phyloP scores from a whole-genome alignment of 306 rosid genomes.

The Rubus idaeus region DNA sequence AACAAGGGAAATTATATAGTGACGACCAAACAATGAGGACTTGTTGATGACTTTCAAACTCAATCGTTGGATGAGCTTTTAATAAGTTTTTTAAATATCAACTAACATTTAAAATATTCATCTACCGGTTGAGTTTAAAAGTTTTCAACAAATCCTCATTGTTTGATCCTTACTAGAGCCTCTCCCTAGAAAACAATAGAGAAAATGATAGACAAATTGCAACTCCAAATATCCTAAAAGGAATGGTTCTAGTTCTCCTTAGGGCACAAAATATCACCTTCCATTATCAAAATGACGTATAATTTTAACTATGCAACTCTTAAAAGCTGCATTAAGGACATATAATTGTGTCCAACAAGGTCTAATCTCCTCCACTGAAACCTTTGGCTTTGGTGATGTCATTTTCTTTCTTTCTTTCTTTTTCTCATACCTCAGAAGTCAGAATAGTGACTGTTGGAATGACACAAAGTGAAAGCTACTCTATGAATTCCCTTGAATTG shows the following conservation, averaged over 20 bases:
- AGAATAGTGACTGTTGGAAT: not conserved
- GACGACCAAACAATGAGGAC: no score
- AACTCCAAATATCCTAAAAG: constrained; percentile 2
- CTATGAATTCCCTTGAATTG: constrained; percentile 11
- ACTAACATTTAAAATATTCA: no score
- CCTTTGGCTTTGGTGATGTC: not conserved
- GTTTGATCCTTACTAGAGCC: no score
- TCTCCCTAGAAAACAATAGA: no score
- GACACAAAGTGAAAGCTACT: constrained; percentile 9
- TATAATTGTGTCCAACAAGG: not conserved
- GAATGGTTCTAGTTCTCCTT: constrained; percentile 5
- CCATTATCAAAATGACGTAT: constrained; percentile 1
- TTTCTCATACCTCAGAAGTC: not conserved
- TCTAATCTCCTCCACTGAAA: not conserved
- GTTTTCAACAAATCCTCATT: no score
- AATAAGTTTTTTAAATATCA: no score
- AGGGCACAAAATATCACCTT: constrained; percentile 16
- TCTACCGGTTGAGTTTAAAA: no score
- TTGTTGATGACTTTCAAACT: no score
- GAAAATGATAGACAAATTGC: not conserved
- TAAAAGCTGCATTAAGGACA: constrained; percentile 6
- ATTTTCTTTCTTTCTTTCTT: constrained; percentile 1
- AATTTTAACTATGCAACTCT: not conserved
- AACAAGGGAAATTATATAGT: no score
- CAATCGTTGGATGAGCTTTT: no score